phyloP scores from a whole-genome alignment of 768 basidiomycete species.

The Kwoniella bestiolae region DNA sequence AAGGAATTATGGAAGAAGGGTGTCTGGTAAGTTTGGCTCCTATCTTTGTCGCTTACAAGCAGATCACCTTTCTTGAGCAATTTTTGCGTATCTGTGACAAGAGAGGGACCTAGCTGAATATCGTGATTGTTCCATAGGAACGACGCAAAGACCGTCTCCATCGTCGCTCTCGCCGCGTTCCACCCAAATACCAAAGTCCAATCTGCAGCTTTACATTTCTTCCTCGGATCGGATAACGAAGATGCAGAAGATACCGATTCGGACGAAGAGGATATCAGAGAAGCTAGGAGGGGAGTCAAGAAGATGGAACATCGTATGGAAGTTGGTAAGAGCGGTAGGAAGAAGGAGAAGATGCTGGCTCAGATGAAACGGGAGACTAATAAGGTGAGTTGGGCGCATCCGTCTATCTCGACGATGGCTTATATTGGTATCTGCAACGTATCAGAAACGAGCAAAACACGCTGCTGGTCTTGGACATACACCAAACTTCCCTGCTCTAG shows the following conservation, averaged over 20 bases:
- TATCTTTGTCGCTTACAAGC: too few relatives aligned
- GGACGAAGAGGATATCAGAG: conserved; percentile 62
- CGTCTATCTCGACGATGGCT: neutral
- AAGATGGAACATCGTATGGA: conserved; percentile 68
- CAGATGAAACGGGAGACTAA: conserved; percentile 68
- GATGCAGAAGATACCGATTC: conserved; percentile 77
- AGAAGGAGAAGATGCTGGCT: conserved; percentile 66
- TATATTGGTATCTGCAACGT: neutral
- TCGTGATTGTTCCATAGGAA: conserved; percentile 62
- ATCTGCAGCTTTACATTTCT: conserved; percentile 91
- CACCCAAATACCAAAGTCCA: conserved; percentile 94
- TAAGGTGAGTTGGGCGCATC: conserved; percentile 62
- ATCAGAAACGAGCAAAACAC: conserved; percentile 56
- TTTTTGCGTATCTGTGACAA: neutral
- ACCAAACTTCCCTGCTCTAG: conserved; percentile 84
- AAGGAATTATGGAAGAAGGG: conserved; percentile 93
- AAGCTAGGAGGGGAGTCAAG: conserved; percentile 69
- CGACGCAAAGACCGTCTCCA: conserved; percentile 89
- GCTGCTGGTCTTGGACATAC: conserved; percentile 57
- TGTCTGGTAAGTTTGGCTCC: conserved; percentile 72
- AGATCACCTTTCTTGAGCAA: too few relatives aligned
- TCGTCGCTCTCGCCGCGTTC: conserved; percentile 86
- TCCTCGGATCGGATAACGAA: conserved; percentile 76
- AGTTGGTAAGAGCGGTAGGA: conserved; percentile 66
- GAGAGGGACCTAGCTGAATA: neutral